Evolutionary conservation across 192 early-diverging fungal genomes (phyloP).

Genomic region (Mortierella hygrophila): DNA sequence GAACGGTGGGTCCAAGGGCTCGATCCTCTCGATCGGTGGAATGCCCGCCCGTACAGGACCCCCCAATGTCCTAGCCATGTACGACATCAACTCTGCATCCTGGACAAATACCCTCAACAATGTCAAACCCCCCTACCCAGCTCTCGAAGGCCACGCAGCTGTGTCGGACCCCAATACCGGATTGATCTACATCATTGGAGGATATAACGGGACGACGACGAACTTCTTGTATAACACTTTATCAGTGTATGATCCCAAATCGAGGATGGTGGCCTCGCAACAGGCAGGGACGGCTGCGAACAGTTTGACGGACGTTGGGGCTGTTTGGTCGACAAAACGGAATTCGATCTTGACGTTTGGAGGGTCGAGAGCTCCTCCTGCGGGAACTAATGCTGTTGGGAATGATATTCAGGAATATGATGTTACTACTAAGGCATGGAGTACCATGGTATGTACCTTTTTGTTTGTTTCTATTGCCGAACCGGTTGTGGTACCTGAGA

Average conservation of each 20-base stretch:
- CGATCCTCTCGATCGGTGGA: conserved; percentile 32
- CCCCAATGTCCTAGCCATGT: conserved; percentile 1
- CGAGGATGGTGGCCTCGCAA: conserved; percentile 21
- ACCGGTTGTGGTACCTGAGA: background rate
- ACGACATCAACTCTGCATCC: conserved; percentile 8
- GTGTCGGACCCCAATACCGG: conserved; percentile 46
- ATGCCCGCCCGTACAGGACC: background rate
- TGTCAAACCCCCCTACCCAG: conserved; percentile 13
- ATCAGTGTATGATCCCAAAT: conserved; percentile 33
- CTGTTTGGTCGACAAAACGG: conserved; percentile 25
- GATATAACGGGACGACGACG: background rate
- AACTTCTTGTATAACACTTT: conserved; percentile 22
- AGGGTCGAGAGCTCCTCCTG: conserved; percentile 32
- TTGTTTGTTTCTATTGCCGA: background rate
- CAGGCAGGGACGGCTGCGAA: background rate
- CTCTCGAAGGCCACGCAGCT: conserved; percentile 40
- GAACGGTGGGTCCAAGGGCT: conserved; percentile 27
- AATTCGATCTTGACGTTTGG: conserved; percentile 46
- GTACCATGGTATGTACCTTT: conserved; percentile 30
- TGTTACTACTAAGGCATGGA: conserved; percentile 22
- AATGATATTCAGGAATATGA: conserved; percentile 25
- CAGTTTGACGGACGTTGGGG: conserved; percentile 38
- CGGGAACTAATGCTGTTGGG: background rate
- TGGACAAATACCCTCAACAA: conserved; percentile 3
- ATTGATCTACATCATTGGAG: conserved; percentile 40